phyloP scores from a whole-genome alignment of 495 filamentous ascomycete genomes.

The Glonium stellatum region DNA sequence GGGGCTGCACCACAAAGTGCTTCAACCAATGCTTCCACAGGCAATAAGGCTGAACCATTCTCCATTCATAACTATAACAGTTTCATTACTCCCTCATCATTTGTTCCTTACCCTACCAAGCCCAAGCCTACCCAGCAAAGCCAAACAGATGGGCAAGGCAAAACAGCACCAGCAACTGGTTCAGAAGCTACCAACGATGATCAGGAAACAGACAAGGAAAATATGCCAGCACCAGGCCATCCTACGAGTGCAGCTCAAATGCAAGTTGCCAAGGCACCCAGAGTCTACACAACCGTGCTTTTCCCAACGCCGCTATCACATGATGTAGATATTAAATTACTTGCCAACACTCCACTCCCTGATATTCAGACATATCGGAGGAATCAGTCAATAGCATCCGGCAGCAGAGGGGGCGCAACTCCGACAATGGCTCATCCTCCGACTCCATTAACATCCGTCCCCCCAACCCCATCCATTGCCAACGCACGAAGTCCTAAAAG shows the following conservation, averaged over 20 bases:
- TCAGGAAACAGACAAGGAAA: slow-evolving; percentile 41
- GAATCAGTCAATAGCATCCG: slow-evolving; percentile 18
- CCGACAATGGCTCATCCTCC: slow-evolving; percentile 53
- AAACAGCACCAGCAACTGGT: slow-evolving; percentile 32
- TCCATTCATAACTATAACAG: slow-evolving; percentile 88
- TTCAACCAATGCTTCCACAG: slow-evolving; percentile 45
- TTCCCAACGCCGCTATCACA: slow-evolving; percentile 73
- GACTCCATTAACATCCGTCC: slow-evolving; percentile 56
- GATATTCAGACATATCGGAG: slow-evolving; percentile 38
- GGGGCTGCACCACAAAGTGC: slow-evolving; percentile 46
- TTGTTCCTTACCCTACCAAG: slow-evolving; percentile 69
- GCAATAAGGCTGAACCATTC: slow-evolving; percentile 57
- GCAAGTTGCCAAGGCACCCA: slow-evolving; percentile 44
- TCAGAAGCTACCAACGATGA: slow-evolving; percentile 34
- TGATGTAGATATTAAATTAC: slow-evolving; percentile 65
- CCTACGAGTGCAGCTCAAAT: slow-evolving; percentile 45
- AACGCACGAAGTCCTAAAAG: slow-evolving; percentile 48
- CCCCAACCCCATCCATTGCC: slow-evolving; percentile 52
- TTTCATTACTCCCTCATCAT: slow-evolving; percentile 80
- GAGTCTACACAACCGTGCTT: slow-evolving; percentile 78
- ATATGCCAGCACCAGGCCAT: slow-evolving; percentile 45
- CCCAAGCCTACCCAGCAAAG: slow-evolving; percentile 30
- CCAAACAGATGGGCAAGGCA: slow-evolving; percentile 32
- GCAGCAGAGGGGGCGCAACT: slow-evolving; percentile 39
- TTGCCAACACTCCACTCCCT: slow-evolving; percentile 62